Evolutionary conservation across 2,329 filamentous ascomycete species (phyloP), one percentile per base, ranked within the genome.

Genomic region (Aspergillus niger): DNA sequence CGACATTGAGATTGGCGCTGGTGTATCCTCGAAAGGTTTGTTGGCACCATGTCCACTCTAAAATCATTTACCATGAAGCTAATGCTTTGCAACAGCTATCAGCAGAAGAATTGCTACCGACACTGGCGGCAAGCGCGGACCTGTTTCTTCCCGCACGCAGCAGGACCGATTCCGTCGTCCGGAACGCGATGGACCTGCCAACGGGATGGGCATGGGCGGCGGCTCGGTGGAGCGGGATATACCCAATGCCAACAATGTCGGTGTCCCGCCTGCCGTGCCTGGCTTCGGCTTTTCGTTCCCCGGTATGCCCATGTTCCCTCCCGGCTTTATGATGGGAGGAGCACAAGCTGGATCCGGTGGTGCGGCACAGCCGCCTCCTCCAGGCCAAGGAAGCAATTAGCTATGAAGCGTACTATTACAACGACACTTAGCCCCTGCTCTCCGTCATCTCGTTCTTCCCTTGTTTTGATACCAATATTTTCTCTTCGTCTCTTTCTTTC

Each of bases 1-100:
- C 3, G 95, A 99, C 73, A 99, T 99, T 69, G 95, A 99, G 77
- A 99, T 99, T 60, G 95, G 95, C 56, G 93, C 94, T 17, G 95
- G 95, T 58, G 96, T 99, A 13, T 97, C 93, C 17, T 97, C 92
- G 47, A 99, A 99, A 82, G 92, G 82, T 82, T 74, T 51, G 73
- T 63, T 50, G 15, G 26, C 26, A 10, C 26, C 10, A 11, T 10
- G n/a, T 30, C 8, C 15, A 8, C n/a, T 17, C 28, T 22, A 8
- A 11, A 24, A 8, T 30, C 17, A 5, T 28, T 47, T 4, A 20
- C 28, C 10, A 3, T 8, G 13, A 6, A 8, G 15, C 36, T 47
- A 7, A 24, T 36, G 13, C 11, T 20, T 15, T 50, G 43, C 36
- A 49, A 69, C 59, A 81, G 81, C 81, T 36, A 83, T 83, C 69